Base-by-base conservation (phyloP, 2,329 filamentous ascomycete species). In the Nemania sp. region DNA sequence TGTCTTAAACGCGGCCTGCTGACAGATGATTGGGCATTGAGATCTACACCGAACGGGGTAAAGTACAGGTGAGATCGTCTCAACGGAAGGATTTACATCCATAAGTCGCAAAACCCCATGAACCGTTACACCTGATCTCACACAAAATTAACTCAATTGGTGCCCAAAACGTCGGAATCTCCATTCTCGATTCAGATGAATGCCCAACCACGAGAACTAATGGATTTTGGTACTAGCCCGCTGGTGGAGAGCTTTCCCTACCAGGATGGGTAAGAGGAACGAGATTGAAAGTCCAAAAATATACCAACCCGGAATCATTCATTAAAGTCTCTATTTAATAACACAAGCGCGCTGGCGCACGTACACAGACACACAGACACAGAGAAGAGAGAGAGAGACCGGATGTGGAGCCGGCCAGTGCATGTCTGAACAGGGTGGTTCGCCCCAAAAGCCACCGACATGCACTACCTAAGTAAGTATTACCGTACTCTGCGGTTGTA, bases 401-500 rank as follows among this genome's bases (percentile, higher is more conserved):
- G 15, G 32, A 17, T n/a, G 49, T 54, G 60, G 52, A 53, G 50
- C 37, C 39, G 39, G 45, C 25, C 57, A 51, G 39, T 57, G 53
- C 53, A 54, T 35, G 32, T 20, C 18, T 21, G 13, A 43, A 49
- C 40, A 13, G 13, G 18, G 21, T 32, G 39, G 18, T 48, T 43
- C 15, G 45, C 29, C 29, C 45, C 15, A 2, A 34, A n/a, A n/a
- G 15, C 17, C 45, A 32, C 15, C n/a, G 15, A 29, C 25, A 29
- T 29, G 7, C 7, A 7, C n/a, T n/a, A n/a, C n/a, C n/a, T n/a
- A n/a, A n/a, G n/a, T n/a, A n/a, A n/a, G n/a, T n/a, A n/a, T 3
- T 21, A 34, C 12, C 32, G 11, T 48, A 29, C 15, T 25, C 13
- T 25, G 42, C 12, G 2, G 42, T 45, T 37, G 34, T 37, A 37